A percentile compares a stretch with the other conserved stretches of the same genome.
Evolutionary conservation across 768 basidiomycete genomes (phyloP).

Genomic region (Russula olivacea): DNA sequence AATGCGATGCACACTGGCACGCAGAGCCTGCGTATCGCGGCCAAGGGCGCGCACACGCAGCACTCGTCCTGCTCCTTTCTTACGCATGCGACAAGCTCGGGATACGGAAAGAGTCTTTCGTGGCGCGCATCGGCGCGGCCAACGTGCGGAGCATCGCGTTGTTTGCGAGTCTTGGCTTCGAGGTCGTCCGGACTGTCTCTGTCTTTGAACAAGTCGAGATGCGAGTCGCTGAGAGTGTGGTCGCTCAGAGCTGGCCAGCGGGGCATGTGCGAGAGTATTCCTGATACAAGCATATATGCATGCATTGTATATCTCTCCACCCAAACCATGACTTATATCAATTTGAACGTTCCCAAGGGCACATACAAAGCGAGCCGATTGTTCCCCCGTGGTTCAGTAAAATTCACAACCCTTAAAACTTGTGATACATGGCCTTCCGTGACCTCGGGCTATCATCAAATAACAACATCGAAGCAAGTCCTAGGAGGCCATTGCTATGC

Average conservation of each 20-base stretch:
- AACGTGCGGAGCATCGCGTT: conserved; percentile 67
- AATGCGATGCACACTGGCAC: background rate
- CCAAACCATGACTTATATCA: background rate
- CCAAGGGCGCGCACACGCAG: conserved; percentile 56
- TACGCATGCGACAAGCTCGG: conserved; percentile 49
- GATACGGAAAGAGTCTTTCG: conserved; percentile 45
- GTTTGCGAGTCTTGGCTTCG: conserved; percentile 75
- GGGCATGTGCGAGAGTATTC: conserved; percentile 13
- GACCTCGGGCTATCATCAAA: too few relatives aligned
- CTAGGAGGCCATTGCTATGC: too few relatives aligned
- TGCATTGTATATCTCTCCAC: background rate
- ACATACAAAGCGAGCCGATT: too few relatives aligned
- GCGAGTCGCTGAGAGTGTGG: conserved; percentile 34
- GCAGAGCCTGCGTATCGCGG: conserved; percentile 64
- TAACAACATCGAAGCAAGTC: too few relatives aligned
- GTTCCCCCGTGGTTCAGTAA: background rate
- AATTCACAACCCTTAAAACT: too few relatives aligned
- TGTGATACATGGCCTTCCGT: too few relatives aligned
- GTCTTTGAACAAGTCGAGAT: conserved; percentile 85
- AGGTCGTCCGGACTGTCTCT: conserved; percentile 55
- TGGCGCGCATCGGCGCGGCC: conserved; percentile 63
- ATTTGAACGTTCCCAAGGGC: background rate
- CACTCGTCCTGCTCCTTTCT: conserved; percentile 58
- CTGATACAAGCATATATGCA: background rate
- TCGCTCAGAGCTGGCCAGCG: background rate